A percentile compares a stretch with the other conserved stretches of the same genome.
Evolutionary conservation across 768 basidiomycete species (phyloP).

Genomic region (Kwoniella newhampshirensis): DNA sequence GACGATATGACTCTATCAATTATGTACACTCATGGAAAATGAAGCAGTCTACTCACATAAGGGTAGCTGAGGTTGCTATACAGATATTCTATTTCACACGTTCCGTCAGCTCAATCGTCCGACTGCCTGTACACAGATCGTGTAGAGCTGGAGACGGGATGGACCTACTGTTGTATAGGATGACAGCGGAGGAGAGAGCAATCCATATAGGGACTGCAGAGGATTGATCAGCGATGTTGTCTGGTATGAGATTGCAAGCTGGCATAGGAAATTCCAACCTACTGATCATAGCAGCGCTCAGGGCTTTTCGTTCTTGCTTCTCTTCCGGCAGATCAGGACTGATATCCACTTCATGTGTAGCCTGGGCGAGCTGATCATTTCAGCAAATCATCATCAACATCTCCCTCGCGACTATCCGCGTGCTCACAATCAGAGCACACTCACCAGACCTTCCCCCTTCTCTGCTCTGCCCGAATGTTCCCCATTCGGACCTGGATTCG

Average conservation of each 20-base stretch:
- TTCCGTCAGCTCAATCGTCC: neutral
- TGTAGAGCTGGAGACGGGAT: too few relatives aligned
- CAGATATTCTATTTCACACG: constrained; percentile 51
- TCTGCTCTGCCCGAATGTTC: too few relatives aligned
- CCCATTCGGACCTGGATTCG: too few relatives aligned
- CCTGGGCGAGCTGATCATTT: constrained; percentile 1
- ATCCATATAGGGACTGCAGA: constrained; percentile 78
- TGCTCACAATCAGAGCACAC: too few relatives aligned
- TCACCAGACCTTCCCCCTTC: too few relatives aligned
- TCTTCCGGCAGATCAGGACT: constrained; percentile 27
- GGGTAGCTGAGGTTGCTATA: constrained; percentile 72
- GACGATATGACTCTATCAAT: constrained; percentile 24
- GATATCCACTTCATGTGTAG: constrained; percentile 19
- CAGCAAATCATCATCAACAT: too few relatives aligned
- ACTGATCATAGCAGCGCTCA: constrained; percentile 40
- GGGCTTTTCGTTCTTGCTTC: constrained; percentile 4
- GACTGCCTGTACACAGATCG: too few relatives aligned
- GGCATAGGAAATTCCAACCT: constrained; percentile 7
- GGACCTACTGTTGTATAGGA: constrained; percentile 91
- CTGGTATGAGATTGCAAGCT: neutral
- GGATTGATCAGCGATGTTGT: neutral
- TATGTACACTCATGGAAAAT: constrained; percentile 65
- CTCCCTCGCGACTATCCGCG: too few relatives aligned
- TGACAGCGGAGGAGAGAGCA: constrained; percentile 76
- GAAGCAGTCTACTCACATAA: constrained; percentile 73